A percentile compares a stretch with the other conserved stretches of the same genome.
phyloP scores from a whole-genome alignment of 2,329 filamentous ascomycete genomes.

The Pestalotiopsis sp. region DNA sequence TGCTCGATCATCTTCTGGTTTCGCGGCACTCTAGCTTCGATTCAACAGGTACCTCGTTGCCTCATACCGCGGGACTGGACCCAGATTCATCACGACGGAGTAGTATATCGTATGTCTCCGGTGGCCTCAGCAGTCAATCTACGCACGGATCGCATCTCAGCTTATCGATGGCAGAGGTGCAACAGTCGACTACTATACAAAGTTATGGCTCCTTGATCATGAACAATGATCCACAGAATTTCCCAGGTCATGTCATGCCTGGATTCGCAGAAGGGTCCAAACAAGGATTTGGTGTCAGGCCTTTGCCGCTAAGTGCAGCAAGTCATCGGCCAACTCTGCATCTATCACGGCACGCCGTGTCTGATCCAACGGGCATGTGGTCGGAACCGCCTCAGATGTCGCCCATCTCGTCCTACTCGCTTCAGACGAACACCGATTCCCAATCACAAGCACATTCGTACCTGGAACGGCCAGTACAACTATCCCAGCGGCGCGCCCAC shows the following conservation, averaged over 20 bases:
- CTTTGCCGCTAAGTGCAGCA: background rate
- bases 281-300: background rate
- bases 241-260: background rate
- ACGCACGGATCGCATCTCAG: background rate
- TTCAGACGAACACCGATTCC: background rate
- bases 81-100: background rate
- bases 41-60: background rate
- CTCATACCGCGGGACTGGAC: background rate
- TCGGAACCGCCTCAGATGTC: background rate
- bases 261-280: background rate
- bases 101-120: background rate
- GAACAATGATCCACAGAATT: background rate
- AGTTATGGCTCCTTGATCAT: background rate
- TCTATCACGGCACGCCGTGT: background rate
- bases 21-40: background rate
- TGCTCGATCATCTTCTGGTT: conserved; percentile 14
- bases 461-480: background rate
- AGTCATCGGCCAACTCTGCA: background rate
- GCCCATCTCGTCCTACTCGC: background rate
- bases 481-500: background rate
- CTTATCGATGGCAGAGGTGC: background rate
- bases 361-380: conserved; percentile 2
- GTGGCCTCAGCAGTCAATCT: background rate
- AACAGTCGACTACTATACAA: background rate
- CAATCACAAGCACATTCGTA: background rate